Conservation (phyloP, 2,329 filamentous ascomycete species). For the Penicillium frequentans region DNA sequence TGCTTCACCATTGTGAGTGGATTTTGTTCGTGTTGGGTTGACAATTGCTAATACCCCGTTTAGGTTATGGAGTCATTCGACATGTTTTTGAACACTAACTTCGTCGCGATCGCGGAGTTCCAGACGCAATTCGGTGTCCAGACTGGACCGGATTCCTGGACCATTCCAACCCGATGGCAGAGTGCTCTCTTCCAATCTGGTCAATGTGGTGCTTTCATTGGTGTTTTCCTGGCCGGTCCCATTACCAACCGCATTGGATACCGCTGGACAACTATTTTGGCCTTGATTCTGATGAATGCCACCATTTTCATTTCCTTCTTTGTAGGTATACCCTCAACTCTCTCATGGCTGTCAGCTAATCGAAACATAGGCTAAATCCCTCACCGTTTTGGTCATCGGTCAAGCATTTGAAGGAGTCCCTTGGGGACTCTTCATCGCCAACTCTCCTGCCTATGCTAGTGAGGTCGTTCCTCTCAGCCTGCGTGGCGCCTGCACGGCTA, state of each 20-base stretch:
- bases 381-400: conserved; percentile 40
- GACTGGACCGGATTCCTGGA: conserved; percentile 6
- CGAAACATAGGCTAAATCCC: conserved; percentile 34
- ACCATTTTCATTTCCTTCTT: conserved; percentile 64
- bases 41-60: background rate
- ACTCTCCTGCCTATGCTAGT: conserved; percentile 30
- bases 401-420: conserved; percentile 32
- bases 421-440: conserved; percentile 34
- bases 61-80: conserved; percentile 55
- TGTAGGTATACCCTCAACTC: conserved; percentile 26
- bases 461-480: conserved; percentile 29
- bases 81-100: conserved; percentile 51
- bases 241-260: conserved; percentile 61
- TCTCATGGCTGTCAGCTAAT: background rate
- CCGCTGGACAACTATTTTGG: conserved; percentile 58
- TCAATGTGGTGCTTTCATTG: conserved; percentile 60
- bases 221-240: conserved; percentile 61
- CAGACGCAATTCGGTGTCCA: conserved; percentile 36
- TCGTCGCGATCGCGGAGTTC: conserved; percentile 46
- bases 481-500: conserved; percentile 27
- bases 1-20: conserved; percentile 51
- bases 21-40: background rate
- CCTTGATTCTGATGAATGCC: conserved; percentile 57
- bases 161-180: conserved; percentile 51
- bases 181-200: conserved; percentile 57